These are phyloP conservation scores for Sporothrix brasiliensis DNA, from an alignment of 2,329 filamentous ascomycete genomes.

Conservation along the genomic window DNA sequence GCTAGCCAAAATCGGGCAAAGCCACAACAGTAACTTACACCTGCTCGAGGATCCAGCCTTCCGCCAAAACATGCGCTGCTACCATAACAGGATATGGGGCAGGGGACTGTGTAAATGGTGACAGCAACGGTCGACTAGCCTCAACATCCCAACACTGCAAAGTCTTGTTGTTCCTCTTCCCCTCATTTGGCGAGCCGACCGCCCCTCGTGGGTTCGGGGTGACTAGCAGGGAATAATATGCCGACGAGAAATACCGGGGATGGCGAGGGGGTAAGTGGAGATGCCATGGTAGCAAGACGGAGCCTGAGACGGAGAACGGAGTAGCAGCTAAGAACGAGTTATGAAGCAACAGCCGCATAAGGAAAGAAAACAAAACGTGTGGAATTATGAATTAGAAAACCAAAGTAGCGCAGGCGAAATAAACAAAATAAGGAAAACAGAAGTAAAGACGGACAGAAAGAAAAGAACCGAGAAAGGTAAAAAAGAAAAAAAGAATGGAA, in stretches of 20 bases:
- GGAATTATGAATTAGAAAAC: background rate
- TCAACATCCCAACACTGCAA: background rate
- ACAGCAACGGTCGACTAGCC: background rate
- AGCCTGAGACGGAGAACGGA: background rate
- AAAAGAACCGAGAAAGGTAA: background rate
- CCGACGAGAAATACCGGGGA: conserved; percentile 3
- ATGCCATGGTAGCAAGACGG: background rate
- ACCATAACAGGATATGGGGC: background rate
- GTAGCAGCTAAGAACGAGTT: background rate
- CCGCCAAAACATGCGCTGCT: background rate
- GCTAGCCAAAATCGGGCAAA: background rate
- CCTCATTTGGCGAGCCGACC: background rate
- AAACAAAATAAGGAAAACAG: too few relatives aligned
- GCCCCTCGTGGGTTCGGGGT: background rate
- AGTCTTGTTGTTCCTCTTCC: background rate
- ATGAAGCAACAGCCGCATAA: background rate
- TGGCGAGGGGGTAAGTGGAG: background rate
- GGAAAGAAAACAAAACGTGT: background rate
- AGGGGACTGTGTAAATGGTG: background rate
- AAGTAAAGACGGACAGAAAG: too few relatives aligned
- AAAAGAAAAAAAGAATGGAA: background rate
- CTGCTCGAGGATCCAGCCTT: background rate
- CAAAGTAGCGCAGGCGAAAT: too few relatives aligned
- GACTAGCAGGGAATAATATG: background rate
- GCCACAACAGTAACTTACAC: background rate